These are phyloP conservation scores for Podaxis sp. DNA, from an alignment of 768 basidiomycete genomes.

Conservation along the genomic window DNA sequence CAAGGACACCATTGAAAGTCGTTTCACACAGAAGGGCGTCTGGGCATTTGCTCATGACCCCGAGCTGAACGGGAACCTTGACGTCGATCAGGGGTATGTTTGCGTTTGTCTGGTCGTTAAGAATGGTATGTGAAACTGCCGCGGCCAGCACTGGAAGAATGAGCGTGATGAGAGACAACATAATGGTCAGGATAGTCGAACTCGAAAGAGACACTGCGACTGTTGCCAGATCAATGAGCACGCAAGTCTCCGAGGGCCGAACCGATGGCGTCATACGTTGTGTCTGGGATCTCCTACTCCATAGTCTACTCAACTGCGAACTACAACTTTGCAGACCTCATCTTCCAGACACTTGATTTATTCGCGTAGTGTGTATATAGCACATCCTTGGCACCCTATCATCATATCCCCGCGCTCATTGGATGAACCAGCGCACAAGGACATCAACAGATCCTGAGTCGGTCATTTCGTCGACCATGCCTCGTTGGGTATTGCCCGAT, in stretches of 20 bases:
- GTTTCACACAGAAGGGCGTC: conserved; percentile 82
- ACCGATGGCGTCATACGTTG: conserved; percentile 19
- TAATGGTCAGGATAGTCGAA: background rate
- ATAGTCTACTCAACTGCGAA: too few species aligned
- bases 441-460: background rate
- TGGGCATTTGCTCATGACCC: conserved; percentile 61
- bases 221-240: background rate
- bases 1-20: conserved; percentile 68
- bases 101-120: conserved; percentile 11
- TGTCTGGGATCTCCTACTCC: too few species aligned
- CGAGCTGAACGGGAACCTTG: conserved; percentile 45
- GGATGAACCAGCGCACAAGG: background rate
- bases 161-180: conserved; percentile 2
- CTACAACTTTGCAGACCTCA: background rate
- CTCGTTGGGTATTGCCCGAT: background rate
- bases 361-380: background rate
- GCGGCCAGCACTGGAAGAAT: conserved; percentile 2
- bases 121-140: conserved; percentile 9
- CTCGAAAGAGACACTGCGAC: background rate
- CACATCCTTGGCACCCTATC: background rate
- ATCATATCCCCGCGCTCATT: background rate
- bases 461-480: background rate
- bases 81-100: conserved; percentile 16
- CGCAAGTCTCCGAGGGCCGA: background rate
- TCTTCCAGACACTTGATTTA: background rate